Base-by-base conservation (phyloP, 257 asterid species). In the Primulina huaijiensis region DNA sequence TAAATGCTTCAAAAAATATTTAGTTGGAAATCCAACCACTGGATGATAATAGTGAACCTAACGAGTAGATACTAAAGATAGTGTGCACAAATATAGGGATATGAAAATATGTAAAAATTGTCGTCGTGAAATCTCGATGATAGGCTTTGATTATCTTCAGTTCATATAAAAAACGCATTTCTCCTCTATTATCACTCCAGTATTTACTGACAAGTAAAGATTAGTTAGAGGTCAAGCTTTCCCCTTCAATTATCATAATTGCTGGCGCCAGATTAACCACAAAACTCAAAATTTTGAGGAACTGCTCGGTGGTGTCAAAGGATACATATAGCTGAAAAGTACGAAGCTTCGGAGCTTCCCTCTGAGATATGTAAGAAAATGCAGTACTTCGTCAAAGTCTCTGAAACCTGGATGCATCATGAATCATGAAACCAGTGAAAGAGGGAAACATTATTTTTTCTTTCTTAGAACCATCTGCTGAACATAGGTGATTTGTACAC, bases 301-400 rank as follows among this genome's bases (percentile, higher is more conserved):
- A 56, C 50, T 20, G 7, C 33, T 43, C 37, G 34, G 75, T 61
- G 52, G 75, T 27, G 65, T 73, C 75, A 60, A 68, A 87, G 95
- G 94, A 89, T 93, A 90, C 99, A 93, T 79, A 90, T 80, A 21
- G 96, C 96, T 6, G 97, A 83, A 78, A 93, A 93, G 69, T 87
- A 81, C 27, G 78, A 72, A 16, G 96, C 95, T 79, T 93, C 96
- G 19, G 83, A 55, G 79, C 92, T 89, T 71, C 91, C 97, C 82
- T 85, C 96, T 75, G 75, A 64, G 75, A 90, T 80, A 82, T 90
- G 96, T 34, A 93, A 73, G 89, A 93, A 85, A 80, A 93, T 80
- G 80, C 97, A 93, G 76, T 86, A 90, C 84, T 89, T 90, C 20
- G 88, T 69, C 67, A 89, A 65, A 34, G 89, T 62, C 77, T 86